These are phyloP conservation scores for Diplodia intermedia DNA, from an alignment of 2,329 filamentous ascomycete genomes.

Conservation along the genomic window DNA sequence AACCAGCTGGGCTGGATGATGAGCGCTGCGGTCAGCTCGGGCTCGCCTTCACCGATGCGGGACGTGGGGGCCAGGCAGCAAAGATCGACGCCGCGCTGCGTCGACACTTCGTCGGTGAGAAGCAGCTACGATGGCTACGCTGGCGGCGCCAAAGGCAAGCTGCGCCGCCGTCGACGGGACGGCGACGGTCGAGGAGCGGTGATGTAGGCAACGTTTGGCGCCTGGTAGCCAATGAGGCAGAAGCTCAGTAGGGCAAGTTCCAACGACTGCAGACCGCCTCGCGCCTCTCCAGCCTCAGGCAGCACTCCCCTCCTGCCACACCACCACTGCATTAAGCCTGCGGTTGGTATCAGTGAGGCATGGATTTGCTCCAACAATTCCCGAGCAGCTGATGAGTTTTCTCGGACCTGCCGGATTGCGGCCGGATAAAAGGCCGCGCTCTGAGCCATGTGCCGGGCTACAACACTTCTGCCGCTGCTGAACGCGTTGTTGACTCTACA, in stretches of 20 bases:
- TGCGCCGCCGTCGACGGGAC: not conserved
- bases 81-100: constrained; percentile 5
- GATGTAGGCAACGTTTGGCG: not conserved
- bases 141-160: not conserved
- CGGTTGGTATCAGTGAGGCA: not conserved
- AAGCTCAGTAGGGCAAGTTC: constrained; percentile 2
- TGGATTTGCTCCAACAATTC: not conserved
- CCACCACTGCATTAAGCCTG: constrained; percentile 3
- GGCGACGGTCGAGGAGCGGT: constrained; percentile 23
- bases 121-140: not conserved
- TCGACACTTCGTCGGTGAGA: constrained; percentile 12
- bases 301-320: constrained; percentile 6
- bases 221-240: constrained; percentile 2
- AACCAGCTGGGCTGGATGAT: constrained; percentile 14
- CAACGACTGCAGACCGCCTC: constrained; percentile 8
- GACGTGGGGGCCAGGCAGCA: constrained; percentile 22
- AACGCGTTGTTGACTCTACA: too few species aligned
- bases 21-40: constrained; percentile 25
- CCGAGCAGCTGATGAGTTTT: not conserved
- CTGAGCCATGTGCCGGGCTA: too few species aligned
- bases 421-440: not conserved
- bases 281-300: constrained; percentile 24
- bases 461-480: too few species aligned
- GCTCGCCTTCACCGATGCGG: constrained; percentile 28
- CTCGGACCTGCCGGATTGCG: not conserved